These are phyloP conservation scores for Lentinula raphanica DNA, from an alignment of 768 basidiomycete genomes.

Conservation along the genomic window DNA sequence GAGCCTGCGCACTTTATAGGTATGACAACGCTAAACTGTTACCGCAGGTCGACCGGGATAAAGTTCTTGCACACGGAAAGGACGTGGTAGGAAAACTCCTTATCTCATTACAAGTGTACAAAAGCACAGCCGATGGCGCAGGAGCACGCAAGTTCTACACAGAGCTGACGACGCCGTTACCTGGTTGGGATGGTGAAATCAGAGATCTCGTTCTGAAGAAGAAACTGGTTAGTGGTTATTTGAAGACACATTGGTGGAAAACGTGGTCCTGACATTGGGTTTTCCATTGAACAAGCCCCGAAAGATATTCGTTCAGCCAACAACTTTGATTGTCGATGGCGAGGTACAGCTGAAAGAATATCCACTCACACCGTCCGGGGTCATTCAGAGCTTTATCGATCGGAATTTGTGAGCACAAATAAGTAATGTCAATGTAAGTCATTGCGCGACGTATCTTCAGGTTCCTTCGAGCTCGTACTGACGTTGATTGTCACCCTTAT, in stretches of 20 bases:
- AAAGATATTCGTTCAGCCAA: slow-evolving; percentile 83
- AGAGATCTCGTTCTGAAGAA: slow-evolving; percentile 73
- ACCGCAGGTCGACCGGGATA: slow-evolving; percentile 62
- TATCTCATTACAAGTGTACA: slow-evolving; percentile 76
- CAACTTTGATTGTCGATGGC: slow-evolving; percentile 60
- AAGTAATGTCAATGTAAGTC: too few relatives aligned
- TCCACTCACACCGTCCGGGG: slow-evolving; percentile 63
- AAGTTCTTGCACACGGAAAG: slow-evolving; percentile 60
- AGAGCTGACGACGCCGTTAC: slow-evolving; percentile 67
- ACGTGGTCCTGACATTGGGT: not conserved
- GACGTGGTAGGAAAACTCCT: slow-evolving; percentile 69
- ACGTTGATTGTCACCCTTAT: too few relatives aligned
- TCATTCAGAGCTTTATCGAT: slow-evolving; percentile 81
- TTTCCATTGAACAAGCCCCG: slow-evolving; percentile 66
- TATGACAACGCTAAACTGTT: not conserved
- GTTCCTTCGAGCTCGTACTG: too few relatives aligned
- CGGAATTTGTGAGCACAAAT: slow-evolving; percentile 40
- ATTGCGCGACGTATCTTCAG: too few relatives aligned
- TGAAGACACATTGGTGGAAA: not conserved
- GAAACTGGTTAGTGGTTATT: slow-evolving; percentile 62
- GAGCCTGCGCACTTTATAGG: not conserved
- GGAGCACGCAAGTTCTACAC: slow-evolving; percentile 79
- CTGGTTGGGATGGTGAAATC: slow-evolving; percentile 70
- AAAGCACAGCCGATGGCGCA: slow-evolving; percentile 78
- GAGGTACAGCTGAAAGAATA: slow-evolving; percentile 79